Conservation (phyloP, 805 yeast species). For the Candida odintsovae region DNA sequence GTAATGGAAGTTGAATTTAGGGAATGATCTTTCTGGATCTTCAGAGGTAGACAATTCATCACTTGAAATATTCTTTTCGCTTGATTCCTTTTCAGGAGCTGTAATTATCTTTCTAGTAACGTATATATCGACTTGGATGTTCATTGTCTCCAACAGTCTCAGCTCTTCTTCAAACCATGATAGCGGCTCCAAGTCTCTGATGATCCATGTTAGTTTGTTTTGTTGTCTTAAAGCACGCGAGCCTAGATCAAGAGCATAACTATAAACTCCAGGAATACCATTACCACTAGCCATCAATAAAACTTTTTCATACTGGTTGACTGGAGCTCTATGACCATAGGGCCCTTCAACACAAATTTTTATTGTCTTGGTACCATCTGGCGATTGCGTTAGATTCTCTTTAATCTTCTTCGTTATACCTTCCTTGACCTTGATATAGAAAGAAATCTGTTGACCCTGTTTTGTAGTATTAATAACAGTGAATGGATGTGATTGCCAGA, state of each 20-base stretch:
- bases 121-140: conserved; percentile 29
- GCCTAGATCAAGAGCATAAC: conserved; percentile 28
- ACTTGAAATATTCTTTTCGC: conserved; percentile 2
- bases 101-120: conserved; percentile 26
- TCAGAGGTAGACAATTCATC: conserved; percentile 1
- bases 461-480: conserved; percentile 34
- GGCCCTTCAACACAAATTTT: conserved; percentile 52
- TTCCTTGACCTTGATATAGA: conserved; percentile 41
- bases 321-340: conserved; percentile 41
- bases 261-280: conserved; percentile 43
- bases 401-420: conserved; percentile 45
- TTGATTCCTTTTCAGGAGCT: not conserved
- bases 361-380: conserved; percentile 20
- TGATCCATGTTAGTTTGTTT: conserved; percentile 54
- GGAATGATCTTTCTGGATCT: not conserved
- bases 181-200: conserved; percentile 45
- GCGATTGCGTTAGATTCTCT: conserved; percentile 25
- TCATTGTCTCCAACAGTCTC: conserved; percentile 19
- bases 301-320: conserved; percentile 29
- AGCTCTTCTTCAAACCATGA: conserved; percentile 44
- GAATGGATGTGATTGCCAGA: conserved; percentile 72
- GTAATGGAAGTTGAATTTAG: conserved; percentile 26
- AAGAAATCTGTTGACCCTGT: conserved; percentile 1
- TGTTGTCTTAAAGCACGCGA: conserved; percentile 19
- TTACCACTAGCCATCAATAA: conserved; percentile 43